A percentile compares a stretch with the other conserved stretches of the same genome.
These are phyloP conservation scores for Neurospora intermedia DNA, from an alignment of 495 filamentous ascomycete species.

Conservation along the genomic window DNA sequence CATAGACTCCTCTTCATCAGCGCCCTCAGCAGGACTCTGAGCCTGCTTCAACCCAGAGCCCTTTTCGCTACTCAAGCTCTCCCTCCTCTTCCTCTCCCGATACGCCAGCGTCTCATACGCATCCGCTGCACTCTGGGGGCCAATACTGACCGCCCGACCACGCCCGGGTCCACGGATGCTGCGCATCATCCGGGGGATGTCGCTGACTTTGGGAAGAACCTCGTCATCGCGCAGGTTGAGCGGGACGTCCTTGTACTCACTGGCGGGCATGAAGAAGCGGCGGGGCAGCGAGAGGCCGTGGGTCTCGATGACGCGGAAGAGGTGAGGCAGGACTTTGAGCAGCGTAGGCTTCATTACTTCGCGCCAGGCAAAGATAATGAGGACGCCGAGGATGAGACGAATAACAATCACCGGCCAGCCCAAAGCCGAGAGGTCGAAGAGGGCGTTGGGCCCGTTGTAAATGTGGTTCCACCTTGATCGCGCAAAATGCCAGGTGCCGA, in stretches of 20 bases:
- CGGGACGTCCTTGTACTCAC: constrained; percentile 81
- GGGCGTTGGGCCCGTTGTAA: constrained; percentile 35
- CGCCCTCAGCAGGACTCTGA: constrained; percentile 3
- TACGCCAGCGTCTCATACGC: constrained; percentile 95
- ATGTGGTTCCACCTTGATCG: constrained; percentile 46
- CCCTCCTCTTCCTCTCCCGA: constrained; percentile 66
- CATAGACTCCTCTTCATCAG: constrained; percentile 6
- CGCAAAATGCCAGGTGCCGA: constrained; percentile 72
- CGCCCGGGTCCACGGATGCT: constrained; percentile 69
- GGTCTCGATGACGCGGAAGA: constrained; percentile 78
- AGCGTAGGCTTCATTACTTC: constrained; percentile 76
- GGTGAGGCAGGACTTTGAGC: constrained; percentile 63
- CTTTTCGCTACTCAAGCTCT: constrained; percentile 45
- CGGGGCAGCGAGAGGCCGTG: constrained; percentile 68
- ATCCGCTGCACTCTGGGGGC: constrained; percentile 90
- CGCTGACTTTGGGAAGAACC: constrained; percentile 72
- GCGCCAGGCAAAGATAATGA: constrained; percentile 80
- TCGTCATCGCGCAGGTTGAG: constrained; percentile 69
- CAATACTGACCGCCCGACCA: constrained; percentile 75
- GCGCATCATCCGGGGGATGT: constrained; percentile 66
- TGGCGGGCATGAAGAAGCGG: constrained; percentile 80
- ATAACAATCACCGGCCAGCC: constrained; percentile 46
- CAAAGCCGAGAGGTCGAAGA: constrained; percentile 48
- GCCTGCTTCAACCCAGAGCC: constrained; percentile 12
- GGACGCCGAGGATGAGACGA: constrained; percentile 67